Evolutionary conservation across 257 asterid species (phyloP), one percentile per base, ranked within the genome.

Genomic region (Scutellaria minor): DNA sequence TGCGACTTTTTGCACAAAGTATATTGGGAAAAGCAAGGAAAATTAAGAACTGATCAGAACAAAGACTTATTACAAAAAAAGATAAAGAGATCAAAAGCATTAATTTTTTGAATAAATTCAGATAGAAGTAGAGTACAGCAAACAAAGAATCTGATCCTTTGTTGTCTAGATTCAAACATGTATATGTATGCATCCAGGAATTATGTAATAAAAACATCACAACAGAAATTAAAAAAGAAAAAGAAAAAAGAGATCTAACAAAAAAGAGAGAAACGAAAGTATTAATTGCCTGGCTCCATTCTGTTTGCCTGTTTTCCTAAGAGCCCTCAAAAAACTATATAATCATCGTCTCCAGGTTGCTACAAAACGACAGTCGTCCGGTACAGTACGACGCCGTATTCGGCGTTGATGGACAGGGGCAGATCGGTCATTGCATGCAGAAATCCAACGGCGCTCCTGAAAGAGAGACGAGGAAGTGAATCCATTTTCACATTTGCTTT

Each of bases 231-330:
- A 1, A 24, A 40, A 6, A 9, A 42, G 50, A 35, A 13, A 45
- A 15, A 61, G 58, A 53, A 22, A 63, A 41, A 22, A 50, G 58
- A 58, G 61, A 71, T 53, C 39, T 50, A 40, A 10, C 4, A 0
- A 44, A 46, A 47, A 0, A 12, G 52, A 64, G 64, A 14, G 18
- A 68, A 75, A 10, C 5, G 48, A 31, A 64, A 52, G 53, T 52
- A 54, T 68, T 68, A 14, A 66, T 81, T 90, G 95, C 96, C 96
- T 90, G 96, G 95, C 95, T 85, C 95, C 92, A 69, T 80, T 85
- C 90, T 88, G 96, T 90, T 76, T 90, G 96, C 96, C 96, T 81
- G 80, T 54, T 45, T 15, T 12, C 56, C 54, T 41, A 62, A 77
- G 83, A 82, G 86, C 83, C 87, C 80, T 81, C 78, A 68, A 72